Conservation (phyloP, 208 protist species). For the Leishmania aethiopica region DNA sequence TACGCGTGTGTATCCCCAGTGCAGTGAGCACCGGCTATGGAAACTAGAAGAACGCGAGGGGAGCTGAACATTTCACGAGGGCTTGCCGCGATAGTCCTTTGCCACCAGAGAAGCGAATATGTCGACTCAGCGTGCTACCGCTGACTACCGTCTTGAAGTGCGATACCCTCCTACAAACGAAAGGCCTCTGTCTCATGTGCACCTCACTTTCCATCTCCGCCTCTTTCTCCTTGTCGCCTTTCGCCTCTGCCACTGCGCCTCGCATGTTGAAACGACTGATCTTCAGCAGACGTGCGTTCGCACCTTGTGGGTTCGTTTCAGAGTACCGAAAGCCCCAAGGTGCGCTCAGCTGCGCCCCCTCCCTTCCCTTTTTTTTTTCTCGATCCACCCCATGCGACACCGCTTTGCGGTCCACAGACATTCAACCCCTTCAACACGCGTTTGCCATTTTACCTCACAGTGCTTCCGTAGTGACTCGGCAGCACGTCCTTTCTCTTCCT, state of each 20-base stretch:
- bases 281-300: background rate
- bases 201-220: background rate
- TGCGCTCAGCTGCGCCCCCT: background rate
- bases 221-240: background rate
- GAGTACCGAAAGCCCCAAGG: background rate
- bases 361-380: no score
- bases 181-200: background rate
- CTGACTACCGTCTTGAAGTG: background rate
- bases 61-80: background rate
- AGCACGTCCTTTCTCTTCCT: background rate
- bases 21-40: background rate
- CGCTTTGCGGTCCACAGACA: background rate
- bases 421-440: background rate
- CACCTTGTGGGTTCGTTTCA: background rate
- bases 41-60: no score
- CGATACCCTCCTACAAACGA: background rate
- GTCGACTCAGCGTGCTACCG: background rate
- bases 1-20: background rate
- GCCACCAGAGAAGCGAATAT: background rate
- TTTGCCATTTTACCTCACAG: background rate
- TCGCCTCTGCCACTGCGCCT: background rate
- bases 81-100: background rate
- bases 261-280: background rate
- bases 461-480: background rate
- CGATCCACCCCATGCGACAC: background rate